A percentile compares a stretch with the other conserved stretches of the same genome.
phyloP scores from a whole-genome alignment of 2,329 filamentous ascomycete species.

The Penicillium sp. region DNA sequence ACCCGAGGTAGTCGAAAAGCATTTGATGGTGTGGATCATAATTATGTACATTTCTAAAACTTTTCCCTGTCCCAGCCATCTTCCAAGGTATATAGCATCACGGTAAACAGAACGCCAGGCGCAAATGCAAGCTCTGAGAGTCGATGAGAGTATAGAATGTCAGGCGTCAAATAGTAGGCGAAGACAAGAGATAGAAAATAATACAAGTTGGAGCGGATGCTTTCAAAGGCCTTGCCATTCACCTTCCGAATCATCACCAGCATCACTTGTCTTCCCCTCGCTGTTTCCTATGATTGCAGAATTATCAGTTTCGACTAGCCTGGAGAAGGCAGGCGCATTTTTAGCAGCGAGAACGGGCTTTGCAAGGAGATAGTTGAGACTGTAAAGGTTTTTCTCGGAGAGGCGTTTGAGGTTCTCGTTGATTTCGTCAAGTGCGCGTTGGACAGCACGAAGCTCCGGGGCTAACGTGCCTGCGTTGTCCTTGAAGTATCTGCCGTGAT shows the following conservation, averaged over 20 bases:
- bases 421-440: conserved; percentile 79
- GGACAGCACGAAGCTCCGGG: conserved; percentile 81
- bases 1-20: not conserved
- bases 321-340: conserved; percentile 31
- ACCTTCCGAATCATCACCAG: conserved; percentile 45
- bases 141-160: conserved; percentile 18
- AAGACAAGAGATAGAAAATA: conserved; percentile 25
- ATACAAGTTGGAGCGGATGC: conserved; percentile 26
- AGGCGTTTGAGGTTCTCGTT: conserved; percentile 80
- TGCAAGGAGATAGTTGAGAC: conserved; percentile 78
- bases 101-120: conserved; percentile 32
- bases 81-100: conserved; percentile 32
- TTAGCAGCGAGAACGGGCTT: conserved; percentile 51
- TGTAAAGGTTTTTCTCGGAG: conserved; percentile 87
- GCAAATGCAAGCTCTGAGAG: conserved; percentile 34
- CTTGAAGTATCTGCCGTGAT: conserved; percentile 83
- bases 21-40: conserved; percentile 18
- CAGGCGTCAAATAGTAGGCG: conserved; percentile 9
- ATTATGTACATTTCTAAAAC: conserved; percentile 17
- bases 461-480: conserved; percentile 80
- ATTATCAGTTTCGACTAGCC: conserved; percentile 35
- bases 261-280: conserved; percentile 37
- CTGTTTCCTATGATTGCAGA: conserved; percentile 20
- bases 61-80: conserved; percentile 28
- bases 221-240: conserved; percentile 61